Evolutionary conservation across 176 grass and related monocot genomes (phyloP), one percentile per base, ranked within the genome.

Genomic region (Aechmea fasciata): DNA sequence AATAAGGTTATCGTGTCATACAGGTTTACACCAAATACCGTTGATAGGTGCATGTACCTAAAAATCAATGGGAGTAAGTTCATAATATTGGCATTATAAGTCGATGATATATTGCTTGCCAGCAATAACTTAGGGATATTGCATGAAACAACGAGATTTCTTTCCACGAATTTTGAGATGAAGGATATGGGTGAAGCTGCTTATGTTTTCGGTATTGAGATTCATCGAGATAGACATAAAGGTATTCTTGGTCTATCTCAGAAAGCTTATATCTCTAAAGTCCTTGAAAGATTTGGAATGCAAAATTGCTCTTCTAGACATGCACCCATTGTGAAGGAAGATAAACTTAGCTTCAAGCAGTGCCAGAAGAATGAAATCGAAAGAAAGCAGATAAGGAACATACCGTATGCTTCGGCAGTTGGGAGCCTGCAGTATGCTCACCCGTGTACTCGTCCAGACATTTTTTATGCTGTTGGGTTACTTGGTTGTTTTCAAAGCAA

Each of bases 341-440:
- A 15, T 11, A 54, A 54, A 15, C 13, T 54, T 53, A 53, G 51
- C 51, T 53, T 3, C 12, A 53, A 53, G 11, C 12, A 53, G 11
- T 53, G 51, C 14, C 51, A 10, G 1, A 53, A 53, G 51, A 53
- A 53, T 53, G 51, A 53, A 11, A 53, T 14, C 2, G 51, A 53
- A 3, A 53, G 11, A 53, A 15, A 53, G 14, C 51, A 53, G 10
- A 53, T 53, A 1, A 15, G 11, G 11, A 14, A 53, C 11, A 53
- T 53, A 12, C 51, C 0, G 13, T 53, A 53, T 15, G 10, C 9
- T 7, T 53, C 51, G 2, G 9, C 14, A 15, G 6, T 15, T 53
- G 11, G 13, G 14, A 69, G 47, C 53, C 49, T 69, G 1, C 20
- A 55, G 10, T 59, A 77, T 69, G 11, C 75, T 69, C 75, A 77